Conservation (phyloP, 805 yeast genomes). For the Schizosaccharomyces cryophilus region DNA sequence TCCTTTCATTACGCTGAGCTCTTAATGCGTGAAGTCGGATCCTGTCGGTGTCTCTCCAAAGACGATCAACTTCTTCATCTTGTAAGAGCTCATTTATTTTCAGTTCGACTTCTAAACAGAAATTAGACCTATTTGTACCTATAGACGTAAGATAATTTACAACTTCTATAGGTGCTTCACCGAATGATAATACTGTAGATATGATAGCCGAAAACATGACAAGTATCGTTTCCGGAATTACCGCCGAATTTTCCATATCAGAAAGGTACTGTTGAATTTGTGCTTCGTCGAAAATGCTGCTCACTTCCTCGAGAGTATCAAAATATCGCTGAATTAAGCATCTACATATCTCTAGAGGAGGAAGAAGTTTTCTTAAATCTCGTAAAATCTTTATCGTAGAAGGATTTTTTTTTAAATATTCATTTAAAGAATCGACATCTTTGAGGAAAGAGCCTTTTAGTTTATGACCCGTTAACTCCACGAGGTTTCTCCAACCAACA, state of each 20-base stretch:
- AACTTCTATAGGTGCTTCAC: not conserved
- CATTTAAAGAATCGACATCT: not conserved
- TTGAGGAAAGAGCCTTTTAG: not conserved
- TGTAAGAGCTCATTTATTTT: not conserved
- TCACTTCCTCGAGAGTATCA: not conserved
- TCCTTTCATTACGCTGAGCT: not conserved
- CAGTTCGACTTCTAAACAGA: not conserved
- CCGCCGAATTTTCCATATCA: not conserved
- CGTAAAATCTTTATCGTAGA: not conserved
- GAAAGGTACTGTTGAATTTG: not conserved
- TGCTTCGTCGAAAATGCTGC: not conserved
- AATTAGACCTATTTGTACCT: not conserved
- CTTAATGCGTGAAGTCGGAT: not conserved
- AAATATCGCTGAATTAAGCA: not conserved
- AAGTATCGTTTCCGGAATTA: not conserved
- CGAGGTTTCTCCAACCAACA: not conserved
- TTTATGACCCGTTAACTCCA: not conserved
- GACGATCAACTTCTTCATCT: not conserved
- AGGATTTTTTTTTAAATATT: not conserved
- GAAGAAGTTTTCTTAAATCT: not conserved
- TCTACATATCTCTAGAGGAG: not conserved
- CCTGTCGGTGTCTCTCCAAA: not conserved
- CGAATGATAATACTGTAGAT: not conserved
- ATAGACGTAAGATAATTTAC: not conserved
- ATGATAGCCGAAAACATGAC: not conserved